Percentiles rank a stretch among this genome's conserved stretches.
These are phyloP conservation scores for Aspergillus conjunctus DNA, from an alignment of 495 filamentous ascomycete genomes.

Conservation along the genomic window DNA sequence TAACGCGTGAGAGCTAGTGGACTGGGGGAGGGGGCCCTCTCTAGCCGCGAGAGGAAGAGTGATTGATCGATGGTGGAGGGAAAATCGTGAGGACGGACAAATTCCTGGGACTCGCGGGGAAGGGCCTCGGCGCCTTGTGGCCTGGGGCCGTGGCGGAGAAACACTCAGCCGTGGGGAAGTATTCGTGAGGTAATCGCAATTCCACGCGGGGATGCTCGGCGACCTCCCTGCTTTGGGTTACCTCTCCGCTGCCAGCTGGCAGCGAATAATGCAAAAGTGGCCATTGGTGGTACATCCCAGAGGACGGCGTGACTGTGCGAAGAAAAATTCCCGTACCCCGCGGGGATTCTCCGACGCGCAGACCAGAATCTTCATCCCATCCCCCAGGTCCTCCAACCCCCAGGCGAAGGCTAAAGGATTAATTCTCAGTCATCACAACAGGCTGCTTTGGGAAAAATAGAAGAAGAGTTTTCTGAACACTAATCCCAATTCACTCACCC, in stretches of 20 bases:
- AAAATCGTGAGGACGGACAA: background rate
- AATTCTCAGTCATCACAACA: background rate
- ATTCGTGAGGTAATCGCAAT: background rate
- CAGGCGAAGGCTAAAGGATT: background rate
- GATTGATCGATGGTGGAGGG: background rate
- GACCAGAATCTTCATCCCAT: background rate
- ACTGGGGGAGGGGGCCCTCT: background rate
- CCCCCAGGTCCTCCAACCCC: background rate
- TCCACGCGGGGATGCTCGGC: too few species aligned
- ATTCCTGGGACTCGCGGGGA: constrained; percentile 8
- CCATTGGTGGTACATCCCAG: background rate
- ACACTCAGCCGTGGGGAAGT: constrained; percentile 25
- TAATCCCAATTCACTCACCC: background rate
- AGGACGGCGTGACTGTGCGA: background rate
- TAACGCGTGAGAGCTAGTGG: background rate
- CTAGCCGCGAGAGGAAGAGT: background rate
- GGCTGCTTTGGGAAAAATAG: background rate
- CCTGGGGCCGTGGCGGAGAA: constrained; percentile 23
- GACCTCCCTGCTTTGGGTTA: background rate
- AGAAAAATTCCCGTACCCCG: constrained; percentile 25
- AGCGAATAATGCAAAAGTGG: background rate
- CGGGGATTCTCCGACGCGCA: constrained; percentile 23
- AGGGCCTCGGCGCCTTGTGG: constrained; percentile 12
- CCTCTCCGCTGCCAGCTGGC: background rate
- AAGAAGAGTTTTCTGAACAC: background rate